These are phyloP conservation scores for Terfezia boudieri DNA, from an alignment of 495 filamentous ascomycete genomes.

Conservation along the genomic window DNA sequence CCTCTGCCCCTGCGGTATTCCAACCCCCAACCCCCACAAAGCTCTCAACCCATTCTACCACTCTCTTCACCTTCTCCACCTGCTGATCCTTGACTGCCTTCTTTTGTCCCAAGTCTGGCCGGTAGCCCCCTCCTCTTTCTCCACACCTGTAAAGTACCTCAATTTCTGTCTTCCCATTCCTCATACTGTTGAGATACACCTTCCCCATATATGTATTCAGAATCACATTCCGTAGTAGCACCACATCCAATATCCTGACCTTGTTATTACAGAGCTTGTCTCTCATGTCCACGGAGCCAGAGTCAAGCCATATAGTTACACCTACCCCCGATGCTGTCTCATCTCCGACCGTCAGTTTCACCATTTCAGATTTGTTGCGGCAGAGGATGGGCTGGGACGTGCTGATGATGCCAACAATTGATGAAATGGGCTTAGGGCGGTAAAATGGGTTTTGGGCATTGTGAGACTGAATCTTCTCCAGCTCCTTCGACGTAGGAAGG, in stretches of 20 bases:
- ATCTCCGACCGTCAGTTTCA: slow-evolving; percentile 35
- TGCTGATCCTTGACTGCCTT: slow-evolving; percentile 24
- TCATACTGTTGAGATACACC: slow-evolving; percentile 30
- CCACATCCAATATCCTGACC: slow-evolving; percentile 46
- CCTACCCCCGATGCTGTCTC: background rate
- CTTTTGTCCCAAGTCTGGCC: slow-evolving; percentile 11
- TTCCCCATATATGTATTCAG: slow-evolving; percentile 44
- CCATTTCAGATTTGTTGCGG: slow-evolving; percentile 14
- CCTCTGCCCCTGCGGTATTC: background rate
- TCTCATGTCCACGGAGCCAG: background rate
- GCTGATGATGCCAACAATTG: slow-evolving; percentile 57
- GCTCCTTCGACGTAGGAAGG: slow-evolving; percentile 45
- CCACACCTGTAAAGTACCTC: slow-evolving; percentile 31
- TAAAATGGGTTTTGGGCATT: slow-evolving; percentile 15
- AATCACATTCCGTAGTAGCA: slow-evolving; percentile 57
- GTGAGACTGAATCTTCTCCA: slow-evolving; percentile 48
- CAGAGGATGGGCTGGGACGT: slow-evolving; percentile 35
- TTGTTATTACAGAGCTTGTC: slow-evolving; percentile 12
- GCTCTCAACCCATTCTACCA: slow-evolving; percentile 48
- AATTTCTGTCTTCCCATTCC: slow-evolving; percentile 26
- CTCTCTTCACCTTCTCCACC: slow-evolving; percentile 39
- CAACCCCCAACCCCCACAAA: slow-evolving; percentile 35
- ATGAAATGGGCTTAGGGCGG: slow-evolving; percentile 40
- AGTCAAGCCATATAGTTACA: background rate
- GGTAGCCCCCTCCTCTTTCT: background rate